These are phyloP conservation scores for Bruguiera parviflora DNA, from an alignment of 345 rosid genomes.

Conservation along the genomic window DNA sequence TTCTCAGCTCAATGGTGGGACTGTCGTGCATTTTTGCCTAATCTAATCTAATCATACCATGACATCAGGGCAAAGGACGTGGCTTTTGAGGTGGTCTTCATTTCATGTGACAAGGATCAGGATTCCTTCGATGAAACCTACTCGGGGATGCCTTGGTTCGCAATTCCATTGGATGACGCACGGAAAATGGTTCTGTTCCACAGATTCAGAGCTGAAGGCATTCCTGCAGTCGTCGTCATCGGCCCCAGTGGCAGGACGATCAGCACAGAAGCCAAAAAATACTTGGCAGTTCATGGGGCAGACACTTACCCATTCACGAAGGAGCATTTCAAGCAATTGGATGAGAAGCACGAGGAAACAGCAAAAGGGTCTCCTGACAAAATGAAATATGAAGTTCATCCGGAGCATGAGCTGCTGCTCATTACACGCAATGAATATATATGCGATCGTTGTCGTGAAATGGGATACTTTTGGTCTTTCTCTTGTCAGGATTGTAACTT, in stretches of 20 bases:
- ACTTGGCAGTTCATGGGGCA: conserved; percentile 38
- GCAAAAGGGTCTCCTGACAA: conserved; percentile 18
- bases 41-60: conserved; percentile 52
- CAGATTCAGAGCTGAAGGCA: conserved; percentile 53
- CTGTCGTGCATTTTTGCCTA: conserved; percentile 58
- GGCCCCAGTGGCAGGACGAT: conserved; percentile 52
- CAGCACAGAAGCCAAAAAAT: conserved; percentile 43
- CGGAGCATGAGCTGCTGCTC: conserved; percentile 9
- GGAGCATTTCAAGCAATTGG: conserved; percentile 46
- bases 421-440: background rate
- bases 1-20: conserved; percentile 68
- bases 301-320: conserved; percentile 69
- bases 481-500: conserved; percentile 11
- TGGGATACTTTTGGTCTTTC: conserved; percentile 11
- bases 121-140: conserved; percentile 46
- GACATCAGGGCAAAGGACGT: conserved; percentile 49
- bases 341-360: conserved; percentile 15
- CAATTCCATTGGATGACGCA: conserved; percentile 61
- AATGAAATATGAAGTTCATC: conserved; percentile 12
- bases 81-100: conserved; percentile 50
- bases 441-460: conserved; percentile 1
- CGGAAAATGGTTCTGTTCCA: conserved; percentile 42
- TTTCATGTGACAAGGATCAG: conserved; percentile 58
- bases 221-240: conserved; percentile 49
- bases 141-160: conserved; percentile 66